Conservation (phyloP, 2,329 filamentous ascomycete genomes). For the Epichloe uncinata region DNA sequence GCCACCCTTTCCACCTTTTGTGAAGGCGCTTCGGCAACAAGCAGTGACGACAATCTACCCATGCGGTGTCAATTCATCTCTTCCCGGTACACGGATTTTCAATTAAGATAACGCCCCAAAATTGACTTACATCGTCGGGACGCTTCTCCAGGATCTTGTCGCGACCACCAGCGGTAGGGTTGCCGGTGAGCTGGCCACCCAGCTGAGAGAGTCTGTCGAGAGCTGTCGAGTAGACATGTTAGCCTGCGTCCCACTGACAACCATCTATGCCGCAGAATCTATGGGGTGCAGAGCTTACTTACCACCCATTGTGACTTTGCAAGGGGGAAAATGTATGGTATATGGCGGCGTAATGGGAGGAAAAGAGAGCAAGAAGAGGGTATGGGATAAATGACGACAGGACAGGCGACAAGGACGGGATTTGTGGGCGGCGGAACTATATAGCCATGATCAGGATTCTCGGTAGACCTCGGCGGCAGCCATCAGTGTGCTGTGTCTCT, state of each 20-base stretch:
- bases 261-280: background rate
- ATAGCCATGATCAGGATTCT: constrained; percentile 1
- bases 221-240: constrained; percentile 22
- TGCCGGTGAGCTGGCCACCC: constrained; percentile 49
- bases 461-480: constrained; percentile 5
- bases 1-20: constrained; percentile 81
- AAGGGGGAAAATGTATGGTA: background rate
- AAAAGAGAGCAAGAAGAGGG: background rate
- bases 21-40: constrained; percentile 81
- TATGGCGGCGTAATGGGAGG: background rate
- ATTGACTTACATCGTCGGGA: constrained; percentile 46
- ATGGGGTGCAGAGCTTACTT: constrained; percentile 9
- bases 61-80: background rate
- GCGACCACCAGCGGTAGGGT: constrained; percentile 37
- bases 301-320: constrained; percentile 23
- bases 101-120: background rate
- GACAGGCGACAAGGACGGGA: background rate
- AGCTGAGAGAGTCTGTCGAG: constrained; percentile 46
- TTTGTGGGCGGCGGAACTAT: constrained; percentile 4
- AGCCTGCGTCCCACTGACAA: background rate
- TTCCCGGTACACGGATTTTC: background rate
- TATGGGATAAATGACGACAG: background rate
- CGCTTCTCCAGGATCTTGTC: constrained; percentile 51
- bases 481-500: background rate
- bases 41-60: constrained; percentile 77